These are phyloP conservation scores for Tylopilus vinaceipallidus DNA, from an alignment of 768 basidiomycete species.

Conservation along the genomic window DNA sequence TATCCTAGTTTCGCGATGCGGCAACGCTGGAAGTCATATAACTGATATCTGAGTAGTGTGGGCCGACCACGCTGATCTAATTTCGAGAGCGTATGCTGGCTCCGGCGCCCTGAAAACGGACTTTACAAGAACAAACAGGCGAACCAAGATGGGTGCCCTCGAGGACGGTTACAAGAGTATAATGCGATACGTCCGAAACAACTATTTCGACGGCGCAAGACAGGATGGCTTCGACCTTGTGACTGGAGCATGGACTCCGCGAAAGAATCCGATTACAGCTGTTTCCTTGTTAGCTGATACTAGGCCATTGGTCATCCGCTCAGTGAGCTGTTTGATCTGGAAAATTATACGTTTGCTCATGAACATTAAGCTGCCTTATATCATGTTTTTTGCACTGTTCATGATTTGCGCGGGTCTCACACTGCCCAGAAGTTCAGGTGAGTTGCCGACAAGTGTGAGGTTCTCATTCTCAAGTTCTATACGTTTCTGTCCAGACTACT, in stretches of 20 bases:
- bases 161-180: conserved; percentile 86
- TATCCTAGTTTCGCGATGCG: not conserved
- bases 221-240: conserved; percentile 95
- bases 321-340: conserved; percentile 49
- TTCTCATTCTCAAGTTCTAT: not conserved
- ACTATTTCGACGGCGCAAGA: conserved; percentile 91
- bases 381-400: conserved; percentile 76
- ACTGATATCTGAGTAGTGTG: conserved; percentile 62
- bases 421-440: conserved; percentile 84
- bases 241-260: conserved; percentile 88
- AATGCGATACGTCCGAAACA: conserved; percentile 90
- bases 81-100: conserved; percentile 89
- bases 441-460: conserved; percentile 26
- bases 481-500: conserved; percentile 59
- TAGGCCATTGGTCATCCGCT: conserved; percentile 79
- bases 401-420: conserved; percentile 88
- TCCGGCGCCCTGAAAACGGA: conserved; percentile 96
- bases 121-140: conserved; percentile 90
- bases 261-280: conserved; percentile 65
- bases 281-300: conserved; percentile 73
- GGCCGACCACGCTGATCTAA: conserved; percentile 93
- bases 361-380: conserved; percentile 72
- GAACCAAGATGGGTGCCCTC: conserved; percentile 74
- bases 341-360: conserved; percentile 2
- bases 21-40: not conserved